Evolutionary conservation across 2,329 filamentous ascomycete species (phyloP), one percentile per base, ranked within the genome.

Genomic region (Elsinoe necatrix): DNA sequence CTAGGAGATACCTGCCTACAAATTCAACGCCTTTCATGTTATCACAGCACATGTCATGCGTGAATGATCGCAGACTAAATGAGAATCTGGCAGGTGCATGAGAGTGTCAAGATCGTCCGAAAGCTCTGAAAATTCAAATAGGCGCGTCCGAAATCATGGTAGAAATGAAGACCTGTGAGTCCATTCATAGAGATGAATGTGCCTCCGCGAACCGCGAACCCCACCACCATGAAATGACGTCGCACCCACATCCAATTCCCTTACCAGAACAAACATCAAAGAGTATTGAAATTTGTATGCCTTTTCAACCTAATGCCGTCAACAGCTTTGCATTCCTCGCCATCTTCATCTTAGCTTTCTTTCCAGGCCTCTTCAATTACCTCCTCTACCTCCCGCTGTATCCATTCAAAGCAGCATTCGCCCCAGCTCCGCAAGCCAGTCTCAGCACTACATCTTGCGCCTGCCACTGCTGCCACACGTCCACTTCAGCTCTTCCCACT

Each of bases 261-360:
- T 48, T 59, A 52, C 20, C 43, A 31, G 54, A 23, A 48, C 57
- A 31, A 43, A 25, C 54, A 45, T 37, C 34, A 37, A 12, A 4
- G 4, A 4, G 4, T 4, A n/a, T 11, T 14, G 5, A n/a, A 37
- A 37, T 6, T n/a, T 37, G 59, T 61, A 64, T 64, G 62, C 62
- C 61, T 47, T 62, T 61, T 34, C 54, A 56, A 34, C 47, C 55
- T 54, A 70, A 66, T 9, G 64, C 68, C 47, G 61, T 66, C 51
- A 72, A 71, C 59, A 74, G 70, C 5, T 66, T 76, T 60, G 62
- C 79, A 59, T 74, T 80, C 64, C 67, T 77, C 57, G 61, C 68
- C 58, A 66, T 76, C 67, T 73, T 80, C 69, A 71, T 77, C 56
- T 65, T 75, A 63, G 72, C 75, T 61, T 75, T 80, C 61, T 78